phyloP scores from a whole-genome alignment of 139 green algal genomes.

The Spirogloea muscicola region DNA sequence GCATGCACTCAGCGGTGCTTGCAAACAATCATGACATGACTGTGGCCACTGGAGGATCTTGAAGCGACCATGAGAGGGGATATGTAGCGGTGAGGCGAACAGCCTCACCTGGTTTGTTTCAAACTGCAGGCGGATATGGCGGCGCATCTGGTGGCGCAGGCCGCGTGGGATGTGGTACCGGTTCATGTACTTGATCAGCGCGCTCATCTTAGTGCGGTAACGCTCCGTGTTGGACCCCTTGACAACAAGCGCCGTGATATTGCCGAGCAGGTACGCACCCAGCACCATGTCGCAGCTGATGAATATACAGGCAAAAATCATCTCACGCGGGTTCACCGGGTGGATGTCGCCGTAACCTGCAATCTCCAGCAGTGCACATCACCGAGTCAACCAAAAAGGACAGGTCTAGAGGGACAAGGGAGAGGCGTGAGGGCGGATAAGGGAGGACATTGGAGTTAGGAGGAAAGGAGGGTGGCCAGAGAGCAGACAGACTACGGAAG shows the following conservation, averaged over 20 bases:
- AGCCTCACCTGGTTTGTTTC: constrained; percentile 22
- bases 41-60: too few species aligned
- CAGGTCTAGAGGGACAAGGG: background rate
- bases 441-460: background rate
- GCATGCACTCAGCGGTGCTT: too few species aligned
- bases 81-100: too few species aligned
- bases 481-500: background rate
- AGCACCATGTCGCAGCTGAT: constrained; percentile 1
- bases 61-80: too few species aligned
- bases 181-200: constrained; percentile 36
- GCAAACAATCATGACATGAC: too few species aligned
- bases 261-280: constrained; percentile 6
- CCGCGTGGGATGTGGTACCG: constrained; percentile 9
- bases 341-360: constrained; percentile 25
- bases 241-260: constrained; percentile 35
- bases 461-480: background rate
- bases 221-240: constrained; percentile 16
- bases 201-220: constrained; percentile 11
- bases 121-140: constrained; percentile 15
- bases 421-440: background rate
- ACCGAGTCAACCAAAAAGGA: background rate
- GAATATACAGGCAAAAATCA: constrained; percentile 22
- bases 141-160: constrained; percentile 29
- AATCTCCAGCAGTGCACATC: background rate
- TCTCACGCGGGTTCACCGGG: constrained; percentile 20